Conservation (phyloP, 2,329 filamentous ascomycete species). For the Cladosporium sp. region DNA sequence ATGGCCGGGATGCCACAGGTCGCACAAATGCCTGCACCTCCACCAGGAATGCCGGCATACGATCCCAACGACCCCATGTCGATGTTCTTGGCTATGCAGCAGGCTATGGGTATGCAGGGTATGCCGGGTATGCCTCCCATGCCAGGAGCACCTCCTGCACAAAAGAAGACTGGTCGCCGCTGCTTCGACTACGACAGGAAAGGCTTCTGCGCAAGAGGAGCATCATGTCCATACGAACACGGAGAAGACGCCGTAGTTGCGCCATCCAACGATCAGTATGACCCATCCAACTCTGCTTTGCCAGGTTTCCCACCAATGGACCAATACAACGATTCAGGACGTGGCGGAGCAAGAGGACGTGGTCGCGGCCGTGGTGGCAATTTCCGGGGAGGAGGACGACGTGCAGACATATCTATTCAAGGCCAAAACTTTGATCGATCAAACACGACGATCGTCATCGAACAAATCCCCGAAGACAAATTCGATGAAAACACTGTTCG, state of each 20-base stretch:
- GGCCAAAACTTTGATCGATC: slow-evolving; percentile 63
- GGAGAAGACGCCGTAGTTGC: slow-evolving; percentile 52
- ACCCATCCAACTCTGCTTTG: slow-evolving; percentile 56
- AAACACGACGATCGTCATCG: slow-evolving; percentile 71
- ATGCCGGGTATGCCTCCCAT: slow-evolving; percentile 45
- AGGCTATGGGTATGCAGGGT: slow-evolving; percentile 51
- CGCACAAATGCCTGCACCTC: slow-evolving; percentile 40
- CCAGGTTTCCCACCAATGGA: slow-evolving; percentile 23
- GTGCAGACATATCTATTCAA: slow-evolving; percentile 64
- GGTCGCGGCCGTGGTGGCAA: slow-evolving; percentile 35
- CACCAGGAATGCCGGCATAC: slow-evolving; percentile 52
- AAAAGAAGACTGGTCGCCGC: slow-evolving; percentile 37
- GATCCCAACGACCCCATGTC: slow-evolving; percentile 64
- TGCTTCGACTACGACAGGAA: slow-evolving; percentile 73
- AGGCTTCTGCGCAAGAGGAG: slow-evolving; percentile 69
- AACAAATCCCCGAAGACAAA: slow-evolving; percentile 73
- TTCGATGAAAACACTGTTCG: slow-evolving; percentile 66
- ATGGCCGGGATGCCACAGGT: slow-evolving; percentile 23
- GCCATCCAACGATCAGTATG: slow-evolving; percentile 56
- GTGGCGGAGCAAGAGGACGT: slow-evolving; percentile 43
- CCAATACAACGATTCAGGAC: slow-evolving; percentile 34
- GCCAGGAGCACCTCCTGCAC: slow-evolving; percentile 19
- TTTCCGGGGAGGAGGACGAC: slow-evolving; percentile 38
- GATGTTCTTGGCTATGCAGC: slow-evolving; percentile 62
- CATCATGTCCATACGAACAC: slow-evolving; percentile 69